Evolutionary conservation across 768 basidiomycete species (phyloP).

Genomic region (Glaciozyma antarctica): DNA sequence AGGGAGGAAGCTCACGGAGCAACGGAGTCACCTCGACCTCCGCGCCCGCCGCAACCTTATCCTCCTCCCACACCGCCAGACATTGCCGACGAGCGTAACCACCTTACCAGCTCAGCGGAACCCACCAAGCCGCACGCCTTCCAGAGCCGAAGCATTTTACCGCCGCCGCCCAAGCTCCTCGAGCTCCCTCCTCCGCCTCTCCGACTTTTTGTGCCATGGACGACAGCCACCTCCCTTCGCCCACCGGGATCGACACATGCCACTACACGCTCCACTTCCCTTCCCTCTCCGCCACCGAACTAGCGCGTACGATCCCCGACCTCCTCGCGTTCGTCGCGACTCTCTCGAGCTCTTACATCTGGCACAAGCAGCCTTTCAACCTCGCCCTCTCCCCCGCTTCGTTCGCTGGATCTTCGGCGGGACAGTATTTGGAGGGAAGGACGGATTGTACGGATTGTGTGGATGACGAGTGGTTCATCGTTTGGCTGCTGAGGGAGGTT

Average conservation of each 20-base stretch:
- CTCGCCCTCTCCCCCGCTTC: conserved; percentile 2
- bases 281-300: neutral
- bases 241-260: neutral
- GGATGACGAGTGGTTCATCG: conserved; percentile 96
- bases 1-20: too few relatives aligned
- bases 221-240: too few relatives aligned
- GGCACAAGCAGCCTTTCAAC: conserved; percentile 12
- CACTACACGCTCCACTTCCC: neutral
- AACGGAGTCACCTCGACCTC: too few relatives aligned
- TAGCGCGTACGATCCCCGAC: neutral
- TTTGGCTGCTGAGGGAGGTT: conserved; percentile 76
- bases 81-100: too few relatives aligned
- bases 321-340: neutral
- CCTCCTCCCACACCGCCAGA: too few relatives aligned
- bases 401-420: neutral
- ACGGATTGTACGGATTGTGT: conserved; percentile 91
- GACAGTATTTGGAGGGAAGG: conserved; percentile 53
- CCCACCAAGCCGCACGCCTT: too few relatives aligned
- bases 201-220: too few relatives aligned
- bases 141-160: too few relatives aligned
- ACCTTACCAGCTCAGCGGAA: too few relatives aligned
- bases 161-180: too few relatives aligned
- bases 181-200: too few relatives aligned
- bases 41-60: too few relatives aligned
- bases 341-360: conserved; percentile 9